phyloP scores from a whole-genome alignment of 805 yeast species.

The Metschnikowia similis region DNA sequence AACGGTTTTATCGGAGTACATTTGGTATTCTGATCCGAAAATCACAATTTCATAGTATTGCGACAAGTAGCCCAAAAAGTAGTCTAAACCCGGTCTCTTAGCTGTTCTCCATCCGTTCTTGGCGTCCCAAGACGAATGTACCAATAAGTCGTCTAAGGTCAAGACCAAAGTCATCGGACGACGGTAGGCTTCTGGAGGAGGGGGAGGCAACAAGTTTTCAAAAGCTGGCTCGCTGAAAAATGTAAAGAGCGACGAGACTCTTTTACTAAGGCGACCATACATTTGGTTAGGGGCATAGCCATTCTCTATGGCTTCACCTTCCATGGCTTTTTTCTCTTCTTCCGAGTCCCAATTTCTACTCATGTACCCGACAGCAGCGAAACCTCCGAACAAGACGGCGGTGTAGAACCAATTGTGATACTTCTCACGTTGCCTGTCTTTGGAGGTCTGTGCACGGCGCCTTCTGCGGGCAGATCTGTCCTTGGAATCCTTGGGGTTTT shows the following conservation, averaged over 20 bases:
- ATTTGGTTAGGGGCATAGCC: constrained; percentile 66
- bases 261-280: constrained; percentile 63
- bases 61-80: constrained; percentile 89
- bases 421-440: constrained; percentile 78
- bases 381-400: constrained; percentile 48
- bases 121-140: constrained; percentile 89
- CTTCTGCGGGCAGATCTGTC: constrained; percentile 23
- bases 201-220: constrained; percentile 90
- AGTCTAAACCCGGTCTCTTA: constrained; percentile 97
- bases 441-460: constrained; percentile 52
- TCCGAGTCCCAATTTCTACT: constrained; percentile 82
- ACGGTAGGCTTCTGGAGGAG: constrained; percentile 85
- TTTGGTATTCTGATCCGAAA: constrained; percentile 80
- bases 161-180: constrained; percentile 89
- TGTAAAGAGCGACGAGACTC: constrained; percentile 71
- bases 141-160: constrained; percentile 82
- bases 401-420: constrained; percentile 73
- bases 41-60: constrained; percentile 95
- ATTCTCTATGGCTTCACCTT: constrained; percentile 51
- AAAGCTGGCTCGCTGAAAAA: constrained; percentile 92
- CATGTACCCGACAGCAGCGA: constrained; percentile 58
- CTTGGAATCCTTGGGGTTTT: constrained; percentile 11
- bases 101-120: constrained; percentile 97
- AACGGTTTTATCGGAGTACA: constrained; percentile 78
- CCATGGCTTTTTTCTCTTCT: constrained; percentile 55